These are phyloP conservation scores for Pestalotiopsis sp. DNA, from an alignment of 2,329 filamentous ascomycete species.

Conservation along the genomic window DNA sequence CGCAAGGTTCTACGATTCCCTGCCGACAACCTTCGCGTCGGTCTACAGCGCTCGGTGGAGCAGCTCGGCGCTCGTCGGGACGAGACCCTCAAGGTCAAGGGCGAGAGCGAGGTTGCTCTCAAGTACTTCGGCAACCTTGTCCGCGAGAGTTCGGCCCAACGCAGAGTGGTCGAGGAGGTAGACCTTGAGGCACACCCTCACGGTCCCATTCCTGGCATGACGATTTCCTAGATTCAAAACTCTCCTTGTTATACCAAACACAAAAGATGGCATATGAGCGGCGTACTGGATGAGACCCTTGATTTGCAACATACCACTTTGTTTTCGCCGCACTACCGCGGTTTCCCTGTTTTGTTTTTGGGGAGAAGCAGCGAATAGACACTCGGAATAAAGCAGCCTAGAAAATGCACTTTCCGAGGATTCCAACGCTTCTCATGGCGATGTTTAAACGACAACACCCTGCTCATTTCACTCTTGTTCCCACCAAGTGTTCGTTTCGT, in stretches of 20 bases:
- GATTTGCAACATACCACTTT: conserved; percentile 6
- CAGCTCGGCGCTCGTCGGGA: conserved; percentile 76
- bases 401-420: background rate
- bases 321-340: background rate
- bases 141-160: conserved; percentile 58
- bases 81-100: conserved; percentile 77
- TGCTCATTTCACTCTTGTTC: background rate
- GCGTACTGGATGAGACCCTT: conserved; percentile 5
- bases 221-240: conserved; percentile 1
- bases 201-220: conserved; percentile 14
- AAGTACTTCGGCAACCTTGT: conserved; percentile 92
- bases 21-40: conserved; percentile 80
- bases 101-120: conserved; percentile 80
- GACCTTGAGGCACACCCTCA: conserved; percentile 56
- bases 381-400: background rate
- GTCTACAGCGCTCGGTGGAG: conserved; percentile 82
- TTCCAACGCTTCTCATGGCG: background rate
- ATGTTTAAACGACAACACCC: background rate
- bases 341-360: background rate
- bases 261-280: background rate
- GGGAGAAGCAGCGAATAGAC: background rate
- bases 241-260: background rate
- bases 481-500: background rate
- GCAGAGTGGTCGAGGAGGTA: conserved; percentile 48
- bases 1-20: conserved; percentile 87